Percentiles rank a stretch among this genome's conserved stretches.
These are phyloP conservation scores for Ichthyophthirius multifiliis DNA, from an alignment of 169 alveolate species.

Conservation along the genomic window DNA sequence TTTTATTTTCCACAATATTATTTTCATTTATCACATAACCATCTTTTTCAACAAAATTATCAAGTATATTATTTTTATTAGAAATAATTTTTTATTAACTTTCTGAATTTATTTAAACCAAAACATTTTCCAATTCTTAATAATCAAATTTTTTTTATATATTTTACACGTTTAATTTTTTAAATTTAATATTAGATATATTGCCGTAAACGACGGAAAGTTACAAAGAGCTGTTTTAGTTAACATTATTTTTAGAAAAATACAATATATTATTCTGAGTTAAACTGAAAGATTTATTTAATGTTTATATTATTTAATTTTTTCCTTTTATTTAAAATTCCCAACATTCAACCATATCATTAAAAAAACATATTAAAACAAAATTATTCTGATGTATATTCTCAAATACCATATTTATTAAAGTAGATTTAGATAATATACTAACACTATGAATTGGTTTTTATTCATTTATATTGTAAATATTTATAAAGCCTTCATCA, in stretches of 20 bases:
- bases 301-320: background rate
- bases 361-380: background rate
- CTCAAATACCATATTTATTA: background rate
- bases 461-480: background rate
- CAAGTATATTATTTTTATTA: background rate
- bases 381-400: background rate
- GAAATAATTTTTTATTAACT: background rate
- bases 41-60: background rate
- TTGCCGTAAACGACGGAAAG: background rate
- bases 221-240: too few relatives aligned
- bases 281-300: background rate
- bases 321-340: background rate
- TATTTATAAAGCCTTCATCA: constrained; percentile 9
- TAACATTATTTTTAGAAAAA: background rate
- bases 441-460: background rate
- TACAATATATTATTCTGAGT: background rate
- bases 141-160: background rate
- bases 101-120: background rate
- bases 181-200: background rate
- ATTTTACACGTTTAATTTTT: background rate
- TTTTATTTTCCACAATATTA: background rate
- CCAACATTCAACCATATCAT: background rate
- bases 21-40: background rate
- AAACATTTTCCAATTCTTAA: background rate
- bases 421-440: background rate